These are phyloP conservation scores for Euphorbia tirucalli DNA, from an alignment of 345 rosid species.

Conservation along the genomic window DNA sequence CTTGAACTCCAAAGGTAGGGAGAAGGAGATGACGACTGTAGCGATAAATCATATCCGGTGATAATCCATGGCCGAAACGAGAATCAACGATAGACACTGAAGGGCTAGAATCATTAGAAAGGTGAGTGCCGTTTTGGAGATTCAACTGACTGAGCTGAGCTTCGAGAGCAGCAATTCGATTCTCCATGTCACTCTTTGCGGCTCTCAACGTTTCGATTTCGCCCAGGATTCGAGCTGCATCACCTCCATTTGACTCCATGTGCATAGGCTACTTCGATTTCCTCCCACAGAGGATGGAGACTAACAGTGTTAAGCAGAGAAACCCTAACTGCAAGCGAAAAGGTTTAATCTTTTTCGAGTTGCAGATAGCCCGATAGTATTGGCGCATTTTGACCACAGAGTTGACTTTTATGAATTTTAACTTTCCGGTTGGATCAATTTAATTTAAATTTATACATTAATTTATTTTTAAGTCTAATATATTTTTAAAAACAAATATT, in stretches of 20 bases:
- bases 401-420: too few species aligned
- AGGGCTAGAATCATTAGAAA: slow-evolving; percentile 32
- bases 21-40: slow-evolving; percentile 94
- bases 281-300: background rate
- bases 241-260: slow-evolving; percentile 16
- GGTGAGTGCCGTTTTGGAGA: slow-evolving; percentile 25
- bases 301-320: too few species aligned
- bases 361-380: too few species aligned
- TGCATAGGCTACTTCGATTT: background rate
- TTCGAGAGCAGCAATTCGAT: slow-evolving; percentile 59
- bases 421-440: too few species aligned
- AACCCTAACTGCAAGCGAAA: too few species aligned
- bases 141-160: slow-evolving; percentile 49
- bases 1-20: slow-evolving; percentile 84
- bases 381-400: too few species aligned
- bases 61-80: slow-evolving; percentile 44
- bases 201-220: slow-evolving; percentile 36
- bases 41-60: slow-evolving; percentile 70
- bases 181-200: slow-evolving; percentile 53
- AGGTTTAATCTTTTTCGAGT: too few species aligned
- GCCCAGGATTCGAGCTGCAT: slow-evolving; percentile 16
- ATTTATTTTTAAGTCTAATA: too few species aligned
- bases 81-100: slow-evolving; percentile 26
- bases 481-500: too few species aligned
- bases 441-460: too few species aligned